Conservation (phyloP, 2,329 filamentous ascomycete species). For the Didymella pinodella region DNA sequence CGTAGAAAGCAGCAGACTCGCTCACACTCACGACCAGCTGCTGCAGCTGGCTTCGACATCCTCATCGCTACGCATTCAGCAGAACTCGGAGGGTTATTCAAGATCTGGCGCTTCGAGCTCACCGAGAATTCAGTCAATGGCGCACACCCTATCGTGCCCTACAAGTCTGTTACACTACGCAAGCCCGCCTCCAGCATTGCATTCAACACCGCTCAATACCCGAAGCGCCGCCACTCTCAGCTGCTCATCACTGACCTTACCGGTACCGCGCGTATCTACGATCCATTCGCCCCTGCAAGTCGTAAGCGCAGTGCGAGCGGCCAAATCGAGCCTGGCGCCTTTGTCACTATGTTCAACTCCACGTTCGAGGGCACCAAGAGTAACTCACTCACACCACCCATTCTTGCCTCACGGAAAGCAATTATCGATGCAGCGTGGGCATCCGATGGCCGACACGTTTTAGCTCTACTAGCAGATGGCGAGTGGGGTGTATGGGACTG, state of each 20-base stretch:
- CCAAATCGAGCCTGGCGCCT: constrained; percentile 36
- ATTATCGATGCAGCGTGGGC: constrained; percentile 60
- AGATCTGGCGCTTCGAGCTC: constrained; percentile 53
- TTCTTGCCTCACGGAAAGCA: constrained; percentile 54
- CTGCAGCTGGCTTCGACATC: constrained; percentile 49
- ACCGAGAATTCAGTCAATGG: constrained; percentile 48
- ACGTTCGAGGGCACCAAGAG: constrained; percentile 44
- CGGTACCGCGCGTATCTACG: constrained; percentile 66
- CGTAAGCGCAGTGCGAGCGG: constrained; percentile 33
- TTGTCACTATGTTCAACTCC: constrained; percentile 45
- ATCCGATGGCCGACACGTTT: constrained; percentile 55
- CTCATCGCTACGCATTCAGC: constrained; percentile 53
- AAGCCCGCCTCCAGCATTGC: constrained; percentile 60
- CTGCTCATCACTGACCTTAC: constrained; percentile 63
- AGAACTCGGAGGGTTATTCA: constrained; percentile 51
- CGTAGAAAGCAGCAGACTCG: constrained; percentile 34
- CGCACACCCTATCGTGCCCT: constrained; percentile 52
- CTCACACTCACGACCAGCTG: constrained; percentile 30
- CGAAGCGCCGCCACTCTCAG: constrained; percentile 61
- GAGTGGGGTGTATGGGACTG: constrained; percentile 64
- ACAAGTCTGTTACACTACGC: constrained; percentile 58
- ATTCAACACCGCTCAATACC: constrained; percentile 63
- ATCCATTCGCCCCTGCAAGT: constrained; percentile 56
- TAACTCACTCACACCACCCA: constrained; percentile 32
- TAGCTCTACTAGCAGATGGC: constrained; percentile 59